Evolutionary conservation across 352 stramenopile genomes (phyloP).

Genomic region (Elongisporangium anandrum): DNA sequence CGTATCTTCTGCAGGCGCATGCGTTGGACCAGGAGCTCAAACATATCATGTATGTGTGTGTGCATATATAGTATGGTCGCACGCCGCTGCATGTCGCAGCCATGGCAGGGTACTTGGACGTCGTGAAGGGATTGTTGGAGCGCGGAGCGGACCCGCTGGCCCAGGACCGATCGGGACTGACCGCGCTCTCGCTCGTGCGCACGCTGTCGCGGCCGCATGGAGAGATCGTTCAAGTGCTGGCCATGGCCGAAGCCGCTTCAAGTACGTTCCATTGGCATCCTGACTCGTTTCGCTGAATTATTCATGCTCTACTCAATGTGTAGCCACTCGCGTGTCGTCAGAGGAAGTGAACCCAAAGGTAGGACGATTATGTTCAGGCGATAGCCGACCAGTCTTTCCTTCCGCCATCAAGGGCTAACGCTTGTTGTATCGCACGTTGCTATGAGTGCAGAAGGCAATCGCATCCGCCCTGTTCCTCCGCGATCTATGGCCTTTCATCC

Average conservation of each 20-base stretch:
- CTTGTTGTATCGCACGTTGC: not conserved
- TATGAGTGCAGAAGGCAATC: constrained; percentile 32
- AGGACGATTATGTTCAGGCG: not conserved
- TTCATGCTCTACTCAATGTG: too few species aligned
- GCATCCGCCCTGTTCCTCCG: constrained; percentile 39
- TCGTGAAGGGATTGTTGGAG: constrained; percentile 50
- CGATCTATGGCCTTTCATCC: constrained; percentile 19
- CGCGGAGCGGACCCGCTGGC: constrained; percentile 39
- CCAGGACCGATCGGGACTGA: constrained; percentile 57
- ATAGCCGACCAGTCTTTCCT: not conserved
- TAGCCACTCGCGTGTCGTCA: not conserved
- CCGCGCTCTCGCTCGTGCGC: constrained; percentile 57
- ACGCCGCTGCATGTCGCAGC: constrained; percentile 70
- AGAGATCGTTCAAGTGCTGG: constrained; percentile 58
- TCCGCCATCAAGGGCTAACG: not conserved
- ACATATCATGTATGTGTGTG: constrained; percentile 1
- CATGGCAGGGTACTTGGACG: constrained; percentile 57
- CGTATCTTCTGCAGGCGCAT: not conserved
- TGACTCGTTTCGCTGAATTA: too few species aligned
- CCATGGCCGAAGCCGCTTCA: constrained; percentile 31
- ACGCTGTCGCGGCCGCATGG: constrained; percentile 60
- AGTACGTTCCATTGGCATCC: constrained; percentile 2
- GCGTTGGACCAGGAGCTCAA: not conserved
- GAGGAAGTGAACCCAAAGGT: not conserved
- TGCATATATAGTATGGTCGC: constrained; percentile 50